Base-by-base conservation (phyloP, 2,329 filamentous ascomycete genomes). In the Sarocladiaceae sp. region DNA sequence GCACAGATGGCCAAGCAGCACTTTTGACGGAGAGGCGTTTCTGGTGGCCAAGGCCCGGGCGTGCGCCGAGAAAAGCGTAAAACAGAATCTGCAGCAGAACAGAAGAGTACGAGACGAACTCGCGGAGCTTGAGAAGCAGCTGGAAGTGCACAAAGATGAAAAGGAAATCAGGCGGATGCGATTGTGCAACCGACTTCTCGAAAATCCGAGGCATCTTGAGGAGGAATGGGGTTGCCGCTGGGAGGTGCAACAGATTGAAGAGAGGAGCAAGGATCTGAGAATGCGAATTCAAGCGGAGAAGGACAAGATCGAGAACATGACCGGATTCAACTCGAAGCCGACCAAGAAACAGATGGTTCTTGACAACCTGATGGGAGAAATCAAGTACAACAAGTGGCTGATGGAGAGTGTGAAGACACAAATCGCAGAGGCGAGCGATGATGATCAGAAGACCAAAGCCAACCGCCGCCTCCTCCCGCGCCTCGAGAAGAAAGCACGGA, bases 21-120 rank as follows among this genome's bases (percentile, higher is more conserved):
- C 54, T 4, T 61, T 61, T 39, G 53, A 59, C 44, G 57, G 53
- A 11, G 55, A 60, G 8, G 58, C 53, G 25, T 61, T 62, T 36
- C 46, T 57, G 10, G 50, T 53, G 4, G 56, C 29, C 29, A 33
- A 33, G 15, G n/a, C n/a, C n/a, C n/a, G n/a, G n/a, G n/a, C n/a
- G n/a, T n/a, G 29, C 15, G 29, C 8, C 15, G 10, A 33, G 29
- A 33, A 15, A 33, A 33, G 29, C 29, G 10, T 15, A 33, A 33
- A n/a, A n/a, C n/a, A 15, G 29, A 33, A 15, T 10, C 8, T 33
- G 8, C 29, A 33, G 29, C 29, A 33, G 15, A 33, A 33, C 15
- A 8, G 29, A 33, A 33, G 29, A 33, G 10, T 10, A 15, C 29
- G 15, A 33, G 8, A 15, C 8, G 29, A 33, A 33, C 29, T 15